Evolutionary conservation across 495 filamentous ascomycete genomes (phyloP), one percentile per base, ranked within the genome.

Genomic region (Penicillium angulare): DNA sequence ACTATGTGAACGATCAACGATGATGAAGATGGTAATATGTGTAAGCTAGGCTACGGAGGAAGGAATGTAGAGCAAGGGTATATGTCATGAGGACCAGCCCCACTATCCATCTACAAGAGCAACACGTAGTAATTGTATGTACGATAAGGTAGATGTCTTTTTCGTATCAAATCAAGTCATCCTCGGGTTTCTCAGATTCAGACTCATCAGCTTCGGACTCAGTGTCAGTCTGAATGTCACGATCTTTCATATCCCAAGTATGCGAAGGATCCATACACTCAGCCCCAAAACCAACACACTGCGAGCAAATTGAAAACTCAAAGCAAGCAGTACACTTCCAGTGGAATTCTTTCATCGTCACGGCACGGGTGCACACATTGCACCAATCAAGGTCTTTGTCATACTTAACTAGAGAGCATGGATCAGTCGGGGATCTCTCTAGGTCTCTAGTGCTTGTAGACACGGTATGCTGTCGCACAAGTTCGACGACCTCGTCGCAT

Each of bases 191-290:
- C 23, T 43, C 40, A 7, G 18, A 12, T 23, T 43, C 41, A n/a
- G 24, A 5, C n/a, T 36, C 39, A 31, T 18, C n/a, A n/a, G n/a
- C n/a, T n/a, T n/a, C n/a, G n/a, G n/a, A n/a, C n/a, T n/a, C n/a
- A n/a, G n/a, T n/a, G n/a, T n/a, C n/a, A n/a, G n/a, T n/a, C n/a
- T n/a, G n/a, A n/a, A n/a, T n/a, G n/a, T n/a, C n/a, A n/a, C n/a
- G 3, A 10, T 50, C 29, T 7, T 27, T n/a, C 7, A n/a, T 10
- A 17, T 17, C 20, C 48, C 48, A 50, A 18, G 1, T 13, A 44
- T 51, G 49, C 27, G 40, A 38, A 26, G 21, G 17, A 44, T 38
- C 49, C 0, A 36, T n/a, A 16, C 49, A 51, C n/a, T 45, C n/a
- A 2, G 33, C 32, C 1, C 32, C 40, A 20, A 51, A 32, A 2